Percentiles rank a stretch among this genome's conserved stretches.
These are phyloP conservation scores for Aspergillus spinulosporus DNA, from an alignment of 2,329 filamentous ascomycete genomes.

Conservation along the genomic window DNA sequence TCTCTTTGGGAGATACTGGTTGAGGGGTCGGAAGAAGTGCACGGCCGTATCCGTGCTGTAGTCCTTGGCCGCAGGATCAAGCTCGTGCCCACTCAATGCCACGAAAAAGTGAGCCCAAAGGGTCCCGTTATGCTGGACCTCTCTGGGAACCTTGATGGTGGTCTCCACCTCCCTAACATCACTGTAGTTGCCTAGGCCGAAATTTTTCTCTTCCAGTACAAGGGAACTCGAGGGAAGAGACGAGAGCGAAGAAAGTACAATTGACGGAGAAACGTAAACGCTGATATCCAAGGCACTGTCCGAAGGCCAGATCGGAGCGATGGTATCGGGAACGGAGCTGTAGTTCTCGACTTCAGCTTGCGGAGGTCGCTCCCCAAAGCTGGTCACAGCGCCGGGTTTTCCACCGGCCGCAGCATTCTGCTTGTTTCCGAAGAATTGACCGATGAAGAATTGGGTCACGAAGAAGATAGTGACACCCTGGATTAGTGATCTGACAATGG, in stretches of 20 bases:
- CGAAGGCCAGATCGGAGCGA: conserved; percentile 85
- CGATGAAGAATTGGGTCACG: conserved; percentile 58
- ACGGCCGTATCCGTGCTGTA: conserved; percentile 78
- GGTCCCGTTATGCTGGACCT: conserved; percentile 87
- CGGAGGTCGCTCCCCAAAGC: conserved; percentile 65
- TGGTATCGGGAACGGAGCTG: conserved; percentile 62
- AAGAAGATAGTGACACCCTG: conserved; percentile 63
- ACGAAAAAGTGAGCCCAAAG: conserved; percentile 95
- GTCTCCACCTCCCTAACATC: conserved; percentile 77
- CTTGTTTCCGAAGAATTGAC: conserved; percentile 53
- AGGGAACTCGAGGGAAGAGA: conserved; percentile 66
- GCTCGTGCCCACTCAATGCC: conserved; percentile 68
- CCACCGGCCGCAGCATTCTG: conserved; percentile 27
- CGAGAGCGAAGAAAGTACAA: conserved; percentile 64
- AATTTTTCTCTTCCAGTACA: conserved; percentile 77
- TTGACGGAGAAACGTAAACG: conserved; percentile 78
- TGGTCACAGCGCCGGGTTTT: conserved; percentile 53
- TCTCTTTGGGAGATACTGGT: conserved; percentile 88
- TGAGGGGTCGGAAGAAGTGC: conserved; percentile 81
- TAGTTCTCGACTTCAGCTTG: conserved; percentile 38
- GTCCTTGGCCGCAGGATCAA: conserved; percentile 71
- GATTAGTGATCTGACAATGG: conserved; percentile 45
- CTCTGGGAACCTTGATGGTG: conserved; percentile 71
- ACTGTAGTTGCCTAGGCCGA: conserved; percentile 74
- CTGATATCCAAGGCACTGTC: conserved; percentile 78